A percentile compares a stretch with the other conserved stretches of the same genome.
Conservation (phyloP, 345 rosid species). For the Chamaenerion angustifolium region DNA sequence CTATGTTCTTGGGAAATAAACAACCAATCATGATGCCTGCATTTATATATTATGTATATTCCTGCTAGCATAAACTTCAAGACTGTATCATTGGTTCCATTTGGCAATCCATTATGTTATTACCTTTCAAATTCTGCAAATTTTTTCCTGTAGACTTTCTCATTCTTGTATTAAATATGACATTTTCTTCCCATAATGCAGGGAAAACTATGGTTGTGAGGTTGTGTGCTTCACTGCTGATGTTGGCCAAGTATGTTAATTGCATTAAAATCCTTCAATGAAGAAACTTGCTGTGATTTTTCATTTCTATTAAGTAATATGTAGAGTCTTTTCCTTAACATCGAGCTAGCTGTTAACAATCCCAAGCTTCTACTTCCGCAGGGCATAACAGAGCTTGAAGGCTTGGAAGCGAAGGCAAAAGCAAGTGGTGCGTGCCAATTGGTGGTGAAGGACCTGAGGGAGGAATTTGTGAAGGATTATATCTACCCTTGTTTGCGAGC, state of each 20-base stretch:
- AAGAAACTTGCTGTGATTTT: too few species aligned
- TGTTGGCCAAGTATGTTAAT: slow-evolving; percentile 76
- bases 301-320: too few species aligned
- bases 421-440: slow-evolving; percentile 94
- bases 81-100: too few species aligned
- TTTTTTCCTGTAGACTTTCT: too few species aligned
- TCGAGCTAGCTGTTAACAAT: too few species aligned
- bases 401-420: slow-evolving; percentile 83
- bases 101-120: too few species aligned
- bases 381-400: slow-evolving; percentile 86
- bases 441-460: slow-evolving; percentile 77
- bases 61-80: too few species aligned
- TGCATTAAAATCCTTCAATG: not conserved
- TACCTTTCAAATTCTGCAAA: too few species aligned
- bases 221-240: slow-evolving; percentile 99
- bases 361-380: slow-evolving; percentile 13
- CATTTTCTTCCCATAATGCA: slow-evolving; percentile 8
- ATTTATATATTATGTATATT: too few species aligned
- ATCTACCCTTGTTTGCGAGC: slow-evolving; percentile 86
- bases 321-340: too few species aligned
- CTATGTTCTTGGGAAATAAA: too few species aligned
- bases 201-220: slow-evolving; percentile 97
- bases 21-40: too few species aligned
- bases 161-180: not conserved
- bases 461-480: slow-evolving; percentile 84